Evolutionary conservation across 805 yeast species (phyloP).

Genomic region (Metschnikowia lunata): DNA sequence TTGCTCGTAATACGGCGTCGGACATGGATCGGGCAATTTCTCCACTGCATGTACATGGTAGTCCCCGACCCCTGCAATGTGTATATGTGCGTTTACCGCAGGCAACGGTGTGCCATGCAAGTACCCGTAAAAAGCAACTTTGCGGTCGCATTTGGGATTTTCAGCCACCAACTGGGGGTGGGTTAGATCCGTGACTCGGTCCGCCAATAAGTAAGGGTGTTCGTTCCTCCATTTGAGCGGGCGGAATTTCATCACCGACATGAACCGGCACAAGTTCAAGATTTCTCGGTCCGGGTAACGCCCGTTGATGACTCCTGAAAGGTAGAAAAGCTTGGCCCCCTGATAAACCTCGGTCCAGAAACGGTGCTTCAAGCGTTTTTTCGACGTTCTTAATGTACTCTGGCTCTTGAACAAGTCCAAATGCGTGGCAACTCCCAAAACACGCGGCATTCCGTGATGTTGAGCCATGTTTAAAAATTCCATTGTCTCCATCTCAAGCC

Average conservation of each 20-base stretch:
- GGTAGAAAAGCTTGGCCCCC: conserved; percentile 93
- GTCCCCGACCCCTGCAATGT: conserved; percentile 96
- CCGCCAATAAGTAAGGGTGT: conserved; percentile 91
- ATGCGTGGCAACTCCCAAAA: conserved; percentile 92
- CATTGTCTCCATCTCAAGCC: conserved; percentile 99
- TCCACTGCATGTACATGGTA: conserved; percentile 70
- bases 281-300: conserved; percentile 97
- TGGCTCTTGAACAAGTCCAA: conserved; percentile 89
- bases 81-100: conserved; percentile 65
- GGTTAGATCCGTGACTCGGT: conserved; percentile 88
- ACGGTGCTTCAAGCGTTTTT: conserved; percentile 86
- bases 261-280: conserved; percentile 83
- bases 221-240: conserved; percentile 99
- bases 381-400: conserved; percentile 83
- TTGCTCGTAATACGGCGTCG: conserved; percentile 91
- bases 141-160: conserved; percentile 81
- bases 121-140: conserved; percentile 89
- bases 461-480: conserved; percentile 94
- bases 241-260: conserved; percentile 95
- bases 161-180: conserved; percentile 80
- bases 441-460: conserved; percentile 98
- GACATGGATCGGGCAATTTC: conserved; percentile 96
- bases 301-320: conserved; percentile 94
- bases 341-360: conserved; percentile 99
- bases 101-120: conserved; percentile 90